Conservation (phyloP, 177 flowering plant species). For the Telopea speciosissima region DNA sequence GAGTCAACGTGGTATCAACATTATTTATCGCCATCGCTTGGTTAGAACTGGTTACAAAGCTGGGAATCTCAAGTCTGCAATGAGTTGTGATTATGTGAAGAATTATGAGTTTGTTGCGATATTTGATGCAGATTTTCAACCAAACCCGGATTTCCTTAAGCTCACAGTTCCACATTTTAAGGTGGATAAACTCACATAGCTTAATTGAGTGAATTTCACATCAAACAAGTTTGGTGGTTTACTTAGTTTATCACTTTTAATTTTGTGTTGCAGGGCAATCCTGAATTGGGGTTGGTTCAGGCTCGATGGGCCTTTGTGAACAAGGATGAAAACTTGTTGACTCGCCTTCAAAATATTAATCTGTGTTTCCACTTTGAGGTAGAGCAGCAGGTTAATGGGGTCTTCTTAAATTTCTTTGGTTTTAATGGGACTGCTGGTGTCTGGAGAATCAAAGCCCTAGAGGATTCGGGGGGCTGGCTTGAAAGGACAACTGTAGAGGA, state of each 20-base stretch:
- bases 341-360: conserved; percentile 74
- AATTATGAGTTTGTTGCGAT: conserved; percentile 70
- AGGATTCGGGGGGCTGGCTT: conserved; percentile 91
- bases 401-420: conserved; percentile 74
- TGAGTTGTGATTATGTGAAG: conserved; percentile 67
- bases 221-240: not conserved
- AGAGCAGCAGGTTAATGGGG: conserved; percentile 87
- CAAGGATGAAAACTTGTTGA: conserved; percentile 79
- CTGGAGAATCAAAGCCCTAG: conserved; percentile 80
- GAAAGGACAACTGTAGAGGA: conserved; percentile 87
- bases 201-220: not conserved
- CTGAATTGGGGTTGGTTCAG: conserved; percentile 76
- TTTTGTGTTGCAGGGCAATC: conserved; percentile 48
- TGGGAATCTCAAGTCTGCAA: conserved; percentile 77
- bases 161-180: conserved; percentile 63
- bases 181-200: conserved; percentile 24
- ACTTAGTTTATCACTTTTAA: conserved; percentile 3
- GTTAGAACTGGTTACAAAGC: conserved; percentile 73
- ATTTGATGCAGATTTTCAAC: conserved; percentile 80
- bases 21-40: conserved; percentile 59
- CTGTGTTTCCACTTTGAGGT: conserved; percentile 83
- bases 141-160: conserved; percentile 60
- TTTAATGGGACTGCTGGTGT: conserved; percentile 90
- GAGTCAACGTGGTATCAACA: conserved; percentile 53
- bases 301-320: conserved; percentile 84